Base-by-base conservation (phyloP, 2,329 filamentous ascomycete genomes). In the Colletotrichum melonis region DNA sequence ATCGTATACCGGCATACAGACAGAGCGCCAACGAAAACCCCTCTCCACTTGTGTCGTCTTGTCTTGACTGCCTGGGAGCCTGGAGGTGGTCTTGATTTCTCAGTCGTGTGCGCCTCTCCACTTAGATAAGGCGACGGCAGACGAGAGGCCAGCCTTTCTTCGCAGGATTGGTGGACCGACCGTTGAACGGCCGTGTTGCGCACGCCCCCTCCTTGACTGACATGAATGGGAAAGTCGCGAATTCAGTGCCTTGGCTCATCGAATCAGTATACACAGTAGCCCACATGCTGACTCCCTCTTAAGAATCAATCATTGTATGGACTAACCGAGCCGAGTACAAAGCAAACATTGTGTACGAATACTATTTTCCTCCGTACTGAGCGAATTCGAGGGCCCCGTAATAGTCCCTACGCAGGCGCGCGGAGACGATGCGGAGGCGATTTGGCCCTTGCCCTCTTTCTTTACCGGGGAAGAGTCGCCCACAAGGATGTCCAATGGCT, bases 71-170 rank as follows among this genome's bases (percentile, higher is more conserved):
- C 67, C 66, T 70, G 55, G 30, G 54, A 35, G 32, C 32, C 32
- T 35, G 32, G 32, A 68, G 38, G 69, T 24, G 66, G 66, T 60
- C 59, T 56, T 60, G 46, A 24, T 62, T 56, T 57, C 55, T 28
- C 59, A 49, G 38, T 60, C 49, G 55, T 52, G 60, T 64, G 65
- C 22, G 26, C 59, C 65, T 63, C 57, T 67, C 60, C 71, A 64
- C 66, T 63, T 70, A 75, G 73, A 75, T 75, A 75, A 75, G 73
- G 67, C 66, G 62, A 22, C 55, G 63, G 63, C 55, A 64, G 66
- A 63, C 63, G 35, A 75, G 71, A 75, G 74, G 74, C 74, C 63
- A 68, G 64, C 46, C 60, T 63, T 69, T 30, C n/a, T 42, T 72
- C 35, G 59, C 22, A 63, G 60, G 63, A 73, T 69, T 62, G 63